These are phyloP conservation scores for Reutealis trisperma DNA, from an alignment of 345 rosid genomes.

Conservation along the genomic window DNA sequence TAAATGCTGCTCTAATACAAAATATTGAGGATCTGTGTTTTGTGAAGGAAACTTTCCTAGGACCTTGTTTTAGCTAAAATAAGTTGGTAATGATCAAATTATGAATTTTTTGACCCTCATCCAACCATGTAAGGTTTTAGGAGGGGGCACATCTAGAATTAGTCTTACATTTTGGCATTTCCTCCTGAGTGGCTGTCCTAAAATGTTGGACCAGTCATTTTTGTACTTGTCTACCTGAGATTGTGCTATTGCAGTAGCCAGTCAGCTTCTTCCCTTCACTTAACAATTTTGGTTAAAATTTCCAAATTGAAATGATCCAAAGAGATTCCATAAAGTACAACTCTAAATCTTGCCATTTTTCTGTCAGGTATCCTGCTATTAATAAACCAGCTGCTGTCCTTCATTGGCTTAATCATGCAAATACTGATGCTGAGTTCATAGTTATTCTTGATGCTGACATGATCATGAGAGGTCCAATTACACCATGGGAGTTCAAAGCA, in stretches of 20 bases:
- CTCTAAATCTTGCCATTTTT: constrained; percentile 21
- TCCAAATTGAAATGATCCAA: neutral
- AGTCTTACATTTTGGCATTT: neutral
- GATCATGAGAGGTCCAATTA: constrained; percentile 93
- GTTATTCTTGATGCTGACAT: constrained; percentile 98
- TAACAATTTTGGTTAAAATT: neutral
- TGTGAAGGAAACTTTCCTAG: neutral
- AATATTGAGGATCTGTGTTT: neutral
- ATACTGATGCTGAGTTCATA: constrained; percentile 82
- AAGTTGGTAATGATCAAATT: neutral
- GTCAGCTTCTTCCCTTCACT: neutral
- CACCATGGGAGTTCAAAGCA: constrained; percentile 97
- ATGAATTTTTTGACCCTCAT: neutral
- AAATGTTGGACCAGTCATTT: neutral
- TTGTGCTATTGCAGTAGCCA: neutral
- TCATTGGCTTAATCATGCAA: constrained; percentile 96
- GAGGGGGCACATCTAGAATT: neutral
- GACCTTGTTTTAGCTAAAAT: constrained; percentile 1
- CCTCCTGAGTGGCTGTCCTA: neutral
- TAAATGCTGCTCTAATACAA: neutral
- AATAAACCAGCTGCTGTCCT: constrained; percentile 98
- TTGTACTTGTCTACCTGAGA: neutral
- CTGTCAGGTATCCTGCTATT: constrained; percentile 93
- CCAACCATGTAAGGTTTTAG: neutral
- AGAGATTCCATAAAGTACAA: neutral